phyloP scores from a whole-genome alignment of 2,329 filamentous ascomycete species.

The Passalora sequoiae region DNA sequence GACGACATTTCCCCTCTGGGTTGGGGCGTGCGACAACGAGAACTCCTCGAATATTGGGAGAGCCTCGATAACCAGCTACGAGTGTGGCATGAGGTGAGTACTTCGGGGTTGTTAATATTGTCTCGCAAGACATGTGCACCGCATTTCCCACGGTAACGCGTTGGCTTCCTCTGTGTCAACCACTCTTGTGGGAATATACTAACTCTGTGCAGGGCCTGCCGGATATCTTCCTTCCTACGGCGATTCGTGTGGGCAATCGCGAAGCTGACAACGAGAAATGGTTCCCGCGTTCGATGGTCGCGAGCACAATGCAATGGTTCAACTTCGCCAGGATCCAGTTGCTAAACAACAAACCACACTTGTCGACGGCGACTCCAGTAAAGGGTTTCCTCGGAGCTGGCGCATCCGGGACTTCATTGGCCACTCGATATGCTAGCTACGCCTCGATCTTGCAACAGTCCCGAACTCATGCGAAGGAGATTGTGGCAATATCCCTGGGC shows the following conservation, averaged over 20 bases:
- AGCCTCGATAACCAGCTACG: constrained; percentile 54
- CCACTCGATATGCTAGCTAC: constrained; percentile 52
- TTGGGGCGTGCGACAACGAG: constrained; percentile 47
- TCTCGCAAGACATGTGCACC: too few relatives aligned
- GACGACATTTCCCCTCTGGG: constrained; percentile 35
- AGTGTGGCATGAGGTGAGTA: constrained; percentile 56
- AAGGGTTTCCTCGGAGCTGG: constrained; percentile 2
- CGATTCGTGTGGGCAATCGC: constrained; percentile 35
- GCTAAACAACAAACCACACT: constrained; percentile 55
- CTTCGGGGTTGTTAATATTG: too few relatives aligned
- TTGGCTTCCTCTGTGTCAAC: too few relatives aligned
- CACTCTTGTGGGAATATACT: too few relatives aligned
- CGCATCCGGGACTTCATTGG: constrained; percentile 41
- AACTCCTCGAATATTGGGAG: constrained; percentile 50
- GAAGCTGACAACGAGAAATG: constrained; percentile 8
- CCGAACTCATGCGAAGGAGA: constrained; percentile 55
- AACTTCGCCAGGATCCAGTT: constrained; percentile 60
- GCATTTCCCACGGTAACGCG: too few relatives aligned
- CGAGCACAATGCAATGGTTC: constrained; percentile 59
- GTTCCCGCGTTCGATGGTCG: constrained; percentile 58
- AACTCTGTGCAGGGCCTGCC: too few relatives aligned
- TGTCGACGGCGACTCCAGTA: constrained; percentile 40
- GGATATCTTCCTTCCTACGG: constrained; percentile 55
- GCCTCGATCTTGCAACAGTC: constrained; percentile 53
- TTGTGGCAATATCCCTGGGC: constrained; percentile 56